Evolutionary conservation across 129 eudicot genomes (phyloP).

Genomic region (Dittrichia graveolens): DNA sequence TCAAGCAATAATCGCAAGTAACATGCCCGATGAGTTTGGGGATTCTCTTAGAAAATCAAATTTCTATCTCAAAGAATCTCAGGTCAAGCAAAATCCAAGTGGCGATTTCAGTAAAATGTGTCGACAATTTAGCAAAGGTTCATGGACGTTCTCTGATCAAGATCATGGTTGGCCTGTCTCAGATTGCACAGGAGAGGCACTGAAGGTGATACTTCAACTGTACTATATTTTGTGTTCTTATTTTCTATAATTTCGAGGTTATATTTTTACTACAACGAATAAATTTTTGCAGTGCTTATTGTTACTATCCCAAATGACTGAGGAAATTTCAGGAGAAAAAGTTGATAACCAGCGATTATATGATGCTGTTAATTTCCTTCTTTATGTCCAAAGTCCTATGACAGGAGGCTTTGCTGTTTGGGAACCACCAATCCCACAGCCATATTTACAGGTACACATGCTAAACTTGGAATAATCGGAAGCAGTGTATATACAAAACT

Average conservation of each 20-base stretch:
- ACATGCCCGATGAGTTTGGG: constrained; percentile 71
- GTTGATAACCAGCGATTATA: constrained; percentile 45
- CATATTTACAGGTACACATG: constrained; percentile 53
- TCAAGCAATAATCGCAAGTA: constrained; percentile 62
- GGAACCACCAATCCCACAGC: constrained; percentile 65
- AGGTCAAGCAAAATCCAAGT: constrained; percentile 49
- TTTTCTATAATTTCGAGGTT: neutral
- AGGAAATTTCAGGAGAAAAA: constrained; percentile 52
- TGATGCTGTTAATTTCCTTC: constrained; percentile 54
- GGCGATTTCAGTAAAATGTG: constrained; percentile 59
- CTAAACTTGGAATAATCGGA: neutral
- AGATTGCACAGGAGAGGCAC: constrained; percentile 66
- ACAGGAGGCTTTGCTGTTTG: constrained; percentile 71
- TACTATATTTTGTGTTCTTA: neutral
- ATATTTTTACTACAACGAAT: neutral
- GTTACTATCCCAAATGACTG: constrained; percentile 54
- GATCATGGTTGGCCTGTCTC: constrained; percentile 77
- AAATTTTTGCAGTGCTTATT: constrained; percentile 48
- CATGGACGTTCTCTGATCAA: constrained; percentile 76
- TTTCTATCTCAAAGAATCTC: constrained; percentile 63
- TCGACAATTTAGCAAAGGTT: constrained; percentile 66
- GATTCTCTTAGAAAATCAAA: constrained; percentile 67
- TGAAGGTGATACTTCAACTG: constrained; percentile 39
- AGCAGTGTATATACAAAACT: too few relatives aligned
- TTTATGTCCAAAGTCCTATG: constrained; percentile 49